A percentile compares a stretch with the other conserved stretches of the same genome.
Conservation (phyloP, 441 rosid genomes). For the Jatropha multifida region DNA sequence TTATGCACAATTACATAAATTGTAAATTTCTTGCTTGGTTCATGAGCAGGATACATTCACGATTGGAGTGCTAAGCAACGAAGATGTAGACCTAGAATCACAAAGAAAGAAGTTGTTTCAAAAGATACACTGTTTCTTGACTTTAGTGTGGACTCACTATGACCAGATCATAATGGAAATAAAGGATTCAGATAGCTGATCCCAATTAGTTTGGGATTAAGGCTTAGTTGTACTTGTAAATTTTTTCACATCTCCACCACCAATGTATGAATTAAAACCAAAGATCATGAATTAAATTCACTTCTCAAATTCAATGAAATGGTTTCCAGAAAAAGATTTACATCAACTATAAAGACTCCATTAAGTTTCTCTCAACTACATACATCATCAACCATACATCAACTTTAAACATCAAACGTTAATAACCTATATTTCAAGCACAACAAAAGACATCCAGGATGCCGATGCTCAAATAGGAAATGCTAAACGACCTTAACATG, state of each 20-base stretch:
- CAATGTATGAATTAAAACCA: neutral
- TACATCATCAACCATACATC: neutral
- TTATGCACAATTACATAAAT: neutral
- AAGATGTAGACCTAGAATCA: no score
- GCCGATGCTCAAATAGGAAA: neutral
- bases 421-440: neutral
- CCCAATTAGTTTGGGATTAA: no score
- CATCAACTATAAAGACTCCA: neutral
- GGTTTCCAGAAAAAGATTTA: neutral
- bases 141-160: no score
- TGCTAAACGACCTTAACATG: neutral
- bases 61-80: no score
- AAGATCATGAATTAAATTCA: neutral
- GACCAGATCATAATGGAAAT: no score
- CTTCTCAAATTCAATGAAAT: neutral
- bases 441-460: neutral
- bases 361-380: neutral
- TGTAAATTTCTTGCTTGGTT: neutral
- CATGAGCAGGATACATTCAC: no score
- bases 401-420: neutral
- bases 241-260: neutral
- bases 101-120: no score
- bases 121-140: no score
- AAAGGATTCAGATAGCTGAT: no score
- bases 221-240: neutral